These are phyloP conservation scores for Blumeria graminis DNA, from an alignment of 2,329 filamentous ascomycete species.

Conservation along the genomic window DNA sequence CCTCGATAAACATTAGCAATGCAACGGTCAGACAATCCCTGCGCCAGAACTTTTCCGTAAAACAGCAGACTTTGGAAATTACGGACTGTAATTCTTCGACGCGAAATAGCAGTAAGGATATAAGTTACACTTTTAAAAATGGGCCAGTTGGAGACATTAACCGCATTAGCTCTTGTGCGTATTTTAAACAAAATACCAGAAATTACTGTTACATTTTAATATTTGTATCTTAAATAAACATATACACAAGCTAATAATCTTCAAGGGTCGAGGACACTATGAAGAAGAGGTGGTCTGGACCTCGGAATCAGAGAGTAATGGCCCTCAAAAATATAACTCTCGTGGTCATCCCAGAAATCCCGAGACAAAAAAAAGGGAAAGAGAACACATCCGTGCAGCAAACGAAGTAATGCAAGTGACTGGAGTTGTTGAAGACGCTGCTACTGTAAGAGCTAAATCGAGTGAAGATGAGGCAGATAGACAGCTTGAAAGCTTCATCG, in stretches of 20 bases:
- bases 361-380: slow-evolving; percentile 13
- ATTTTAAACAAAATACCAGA: not conserved
- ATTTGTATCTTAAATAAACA: not conserved
- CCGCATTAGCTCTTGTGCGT: not conserved
- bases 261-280: slow-evolving; percentile 15
- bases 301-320: slow-evolving; percentile 1
- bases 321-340: slow-evolving; percentile 13
- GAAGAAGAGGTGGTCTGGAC: slow-evolving; percentile 13
- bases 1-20: too few species aligned
- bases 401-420: slow-evolving; percentile 17
- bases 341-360: slow-evolving; percentile 14
- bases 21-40: too few species aligned
- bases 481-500: slow-evolving; percentile 11
- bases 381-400: slow-evolving; percentile 14
- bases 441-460: slow-evolving; percentile 9
- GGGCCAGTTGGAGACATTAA: not conserved
- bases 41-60: too few species aligned
- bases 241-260: not conserved
- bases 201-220: not conserved
- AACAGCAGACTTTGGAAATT: too few species aligned
- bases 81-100: too few species aligned
- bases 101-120: too few species aligned
- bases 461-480: slow-evolving; percentile 5
- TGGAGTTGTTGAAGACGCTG: slow-evolving; percentile 14
- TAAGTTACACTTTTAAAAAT: not conserved